Base-by-base conservation (phyloP, 768 basidiomycete genomes). In the Serpula lacrymans region DNA sequence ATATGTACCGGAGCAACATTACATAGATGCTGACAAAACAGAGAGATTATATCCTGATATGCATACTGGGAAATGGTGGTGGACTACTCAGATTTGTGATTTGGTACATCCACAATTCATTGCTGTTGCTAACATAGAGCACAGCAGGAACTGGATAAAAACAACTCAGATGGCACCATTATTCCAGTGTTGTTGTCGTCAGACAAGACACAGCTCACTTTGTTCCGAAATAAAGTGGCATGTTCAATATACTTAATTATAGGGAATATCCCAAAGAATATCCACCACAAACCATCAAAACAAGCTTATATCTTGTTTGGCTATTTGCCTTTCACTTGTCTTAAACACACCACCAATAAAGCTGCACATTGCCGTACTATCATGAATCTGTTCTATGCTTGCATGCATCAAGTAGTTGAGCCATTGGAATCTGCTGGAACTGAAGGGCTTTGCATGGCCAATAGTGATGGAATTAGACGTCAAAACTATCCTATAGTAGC, bases 41-140 rank as follows among this genome's bases (percentile, higher is more conserved):
- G 30, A 42, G 0, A 42, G 60, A 0, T 12, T 71, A 0, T 74
- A 63, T 41, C 47, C 54, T 43, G 71, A 75, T 32, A 66, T 75
- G 63, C 58, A 73, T 29, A 75, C 71, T 0, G 71, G 68, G 0
- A 60, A 64, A 33, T 78, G 75, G 75, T 76, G 74, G 75, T 76
- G 74, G 73, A 34, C 34, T 8, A 67, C 60, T 1, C 75, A 76
- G 59, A 74, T 74, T 45, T 20, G 63, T 49, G 4, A 4, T 41
- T 16, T 41, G 14, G 32, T 24, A 20, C 13, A 16, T 6, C 12
- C 18, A 20, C 36, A 39, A 41, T 6, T 10, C 1, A 6, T 42
- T 11, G 37, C 37, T 0, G 39, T 42, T 1, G 12, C 13, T 41
- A 18, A 18, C 32, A 6, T 21, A 34, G 18, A 24, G 16, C 6